These are phyloP conservation scores for Hymenoscyphus repandus DNA, from an alignment of 2,329 filamentous ascomycete genomes.

Conservation along the genomic window DNA sequence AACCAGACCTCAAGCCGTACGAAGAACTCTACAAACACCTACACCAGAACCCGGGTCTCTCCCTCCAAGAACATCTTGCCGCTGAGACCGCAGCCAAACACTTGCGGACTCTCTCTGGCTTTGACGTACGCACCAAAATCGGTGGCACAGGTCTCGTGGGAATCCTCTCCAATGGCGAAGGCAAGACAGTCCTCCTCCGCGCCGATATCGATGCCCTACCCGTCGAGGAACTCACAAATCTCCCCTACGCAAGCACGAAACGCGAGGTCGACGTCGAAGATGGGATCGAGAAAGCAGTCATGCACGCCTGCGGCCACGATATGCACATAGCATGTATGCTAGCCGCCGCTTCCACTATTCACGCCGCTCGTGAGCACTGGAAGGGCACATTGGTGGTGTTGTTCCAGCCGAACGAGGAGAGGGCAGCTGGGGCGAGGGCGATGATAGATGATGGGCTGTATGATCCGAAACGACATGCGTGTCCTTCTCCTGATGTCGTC, in stretches of 20 bases:
- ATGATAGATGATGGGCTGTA: slow-evolving; percentile 59
- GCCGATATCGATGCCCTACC: slow-evolving; percentile 61
- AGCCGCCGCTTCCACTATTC: slow-evolving; percentile 47
- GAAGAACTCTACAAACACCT: slow-evolving; percentile 54
- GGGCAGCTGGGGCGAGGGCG: slow-evolving; percentile 54
- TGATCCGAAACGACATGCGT: slow-evolving; percentile 30
- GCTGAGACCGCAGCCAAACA: slow-evolving; percentile 41
- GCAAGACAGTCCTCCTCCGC: slow-evolving; percentile 51
- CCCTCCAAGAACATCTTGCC: slow-evolving; percentile 49
- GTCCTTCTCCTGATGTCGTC: slow-evolving; percentile 51
- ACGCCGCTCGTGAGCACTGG: slow-evolving; percentile 43
- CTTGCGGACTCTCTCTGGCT: slow-evolving; percentile 32
- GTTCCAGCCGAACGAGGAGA: slow-evolving; percentile 66
- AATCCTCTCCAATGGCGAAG: slow-evolving; percentile 49
- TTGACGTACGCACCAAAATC: slow-evolving; percentile 45
- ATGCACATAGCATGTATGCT: slow-evolving; percentile 57
- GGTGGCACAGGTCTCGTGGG: slow-evolving; percentile 55
- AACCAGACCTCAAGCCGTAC: slow-evolving; percentile 32
- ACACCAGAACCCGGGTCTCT: slow-evolving; percentile 55
- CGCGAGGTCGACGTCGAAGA: slow-evolving; percentile 35
- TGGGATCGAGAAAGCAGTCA: slow-evolving; percentile 48
- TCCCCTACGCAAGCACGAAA: slow-evolving; percentile 48
- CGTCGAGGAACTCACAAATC: slow-evolving; percentile 47
- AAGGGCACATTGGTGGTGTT: slow-evolving; percentile 56
- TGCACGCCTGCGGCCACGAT: slow-evolving; percentile 67